Base-by-base conservation (phyloP, 371 early-diverging fungal species). In the Syncephalis fuscata region DNA sequence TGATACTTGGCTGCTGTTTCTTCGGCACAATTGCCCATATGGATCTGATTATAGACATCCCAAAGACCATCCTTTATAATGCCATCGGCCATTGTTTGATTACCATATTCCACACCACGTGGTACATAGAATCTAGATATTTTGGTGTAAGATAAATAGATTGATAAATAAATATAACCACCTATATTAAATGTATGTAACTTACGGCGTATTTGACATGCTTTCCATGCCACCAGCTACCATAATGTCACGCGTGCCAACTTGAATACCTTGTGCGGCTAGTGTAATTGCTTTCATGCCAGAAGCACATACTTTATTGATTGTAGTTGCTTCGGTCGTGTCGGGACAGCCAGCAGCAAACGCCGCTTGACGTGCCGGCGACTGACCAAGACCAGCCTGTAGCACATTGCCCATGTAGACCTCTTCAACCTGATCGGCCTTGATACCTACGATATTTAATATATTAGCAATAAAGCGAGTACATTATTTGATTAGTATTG, bases 201-300 rank as follows among this genome's bases (percentile, higher is more conserved):
- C 70, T 64, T 74, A 87, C 59, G 92, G 92, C 19, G 76, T 71
- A 61, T 89, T 89, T 48, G 82, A 79, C 92, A 95, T 92, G 67
- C 84, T 83, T 60, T 96, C 94, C 85, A 85, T 89, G 44, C 96
- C 94, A 53, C 94, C 96, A 38, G 90, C 89, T 16, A 92, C 66
- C 68, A 89, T 80, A 37, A 71, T 57, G 15, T 69, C 53, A 55
- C 71, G 70, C 39, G 67, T 68, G 21, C 75, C 79, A 19, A 67
- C 59, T 57, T 71, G 66, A 52, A 80, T 70, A 46, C 62, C 67
- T 54, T 81, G 84, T 7, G 84, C 60, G 14, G 82, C 85, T 58
- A 85, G 50, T 65, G 74, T 82, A 37, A 83, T 67, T 1, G 86
- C 71, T 67, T 95, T 94, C 85, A 91, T 80, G 19, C 91, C 96